Percentiles rank a stretch among this genome's conserved stretches.
phyloP scores from a whole-genome alignment of 78 protist genomes.

The Creolimax fragrantissima region DNA sequence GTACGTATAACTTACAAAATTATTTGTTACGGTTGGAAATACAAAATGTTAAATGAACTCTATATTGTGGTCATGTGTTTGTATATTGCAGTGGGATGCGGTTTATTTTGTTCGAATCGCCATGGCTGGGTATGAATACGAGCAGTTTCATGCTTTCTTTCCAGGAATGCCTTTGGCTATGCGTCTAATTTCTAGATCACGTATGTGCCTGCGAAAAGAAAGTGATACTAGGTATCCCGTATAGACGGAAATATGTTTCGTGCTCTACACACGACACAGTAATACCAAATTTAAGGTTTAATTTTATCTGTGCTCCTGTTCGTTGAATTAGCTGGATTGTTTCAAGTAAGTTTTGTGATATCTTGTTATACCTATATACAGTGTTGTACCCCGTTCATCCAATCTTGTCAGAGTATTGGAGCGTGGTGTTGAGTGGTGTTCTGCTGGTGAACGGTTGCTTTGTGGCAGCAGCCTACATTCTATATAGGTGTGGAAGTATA shows the following conservation, averaged over 20 bases:
- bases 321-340: too few relatives aligned
- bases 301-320: too few relatives aligned
- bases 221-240: too few relatives aligned
- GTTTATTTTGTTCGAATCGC: constrained; percentile 21
- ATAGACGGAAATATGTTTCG: too few relatives aligned
- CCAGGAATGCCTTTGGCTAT: not conserved
- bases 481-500: not conserved
- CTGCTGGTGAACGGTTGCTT: not conserved
- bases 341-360: too few relatives aligned
- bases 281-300: too few relatives aligned
- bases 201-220: not conserved
- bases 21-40: not conserved
- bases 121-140: constrained; percentile 21
- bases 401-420: not conserved
- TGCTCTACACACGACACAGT: too few relatives aligned
- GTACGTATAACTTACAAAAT: not conserved
- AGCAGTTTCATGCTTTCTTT: constrained; percentile 27
- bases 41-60: not conserved
- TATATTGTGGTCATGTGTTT: not conserved
- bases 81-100: constrained; percentile 19
- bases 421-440: not conserved
- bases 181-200: not conserved
- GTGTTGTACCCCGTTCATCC: too few relatives aligned
- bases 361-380: too few relatives aligned
- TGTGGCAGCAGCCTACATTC: not conserved